Percentiles rank a stretch among this genome's conserved stretches.
Evolutionary conservation across 306 rosid genomes (phyloP).

Genomic region (Oxytropis ochrocephala): DNA sequence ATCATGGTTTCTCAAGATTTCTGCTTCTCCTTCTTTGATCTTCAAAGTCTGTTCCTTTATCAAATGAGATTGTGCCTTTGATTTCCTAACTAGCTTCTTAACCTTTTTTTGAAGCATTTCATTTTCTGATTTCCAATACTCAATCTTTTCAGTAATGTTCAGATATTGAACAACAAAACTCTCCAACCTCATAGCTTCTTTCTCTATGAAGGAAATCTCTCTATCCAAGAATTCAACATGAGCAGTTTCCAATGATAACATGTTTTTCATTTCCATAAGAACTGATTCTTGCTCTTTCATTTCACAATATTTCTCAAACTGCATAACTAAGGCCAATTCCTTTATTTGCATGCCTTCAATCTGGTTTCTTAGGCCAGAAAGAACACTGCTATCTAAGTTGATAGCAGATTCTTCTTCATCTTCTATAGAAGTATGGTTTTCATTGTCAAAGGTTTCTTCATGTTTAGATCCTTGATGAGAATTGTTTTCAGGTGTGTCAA

Average conservation of each 20-base stretch:
- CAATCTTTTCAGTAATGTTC: slow-evolving; percentile 35
- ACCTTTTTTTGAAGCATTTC: slow-evolving; percentile 38
- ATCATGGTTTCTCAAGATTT: slow-evolving; percentile 33
- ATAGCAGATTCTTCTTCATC: slow-evolving; percentile 16
- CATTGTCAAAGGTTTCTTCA: slow-evolving; percentile 26
- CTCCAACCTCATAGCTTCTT: slow-evolving; percentile 36
- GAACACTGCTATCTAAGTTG: background rate
- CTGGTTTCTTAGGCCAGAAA: slow-evolving; percentile 25
- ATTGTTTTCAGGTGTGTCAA: slow-evolving; percentile 11
- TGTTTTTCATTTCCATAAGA: slow-evolving; percentile 38
- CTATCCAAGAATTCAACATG: slow-evolving; percentile 47
- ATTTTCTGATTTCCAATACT: slow-evolving; percentile 46
- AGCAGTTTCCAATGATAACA: slow-evolving; percentile 36
- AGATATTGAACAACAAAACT: slow-evolving; percentile 27
- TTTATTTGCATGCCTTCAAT: slow-evolving; percentile 48
- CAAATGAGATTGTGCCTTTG: slow-evolving; percentile 34
- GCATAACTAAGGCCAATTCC: slow-evolving; percentile 42
- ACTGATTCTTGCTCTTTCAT: slow-evolving; percentile 54
- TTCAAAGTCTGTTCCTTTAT: slow-evolving; percentile 34
- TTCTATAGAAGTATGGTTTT: slow-evolving; percentile 7
- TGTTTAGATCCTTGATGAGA: slow-evolving; percentile 10
- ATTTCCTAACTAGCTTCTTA: slow-evolving; percentile 37
- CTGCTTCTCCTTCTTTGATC: slow-evolving; percentile 44
- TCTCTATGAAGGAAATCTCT: slow-evolving; percentile 44
- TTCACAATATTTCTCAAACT: slow-evolving; percentile 42